Evolutionary conservation across 805 yeast species (phyloP).

Genomic region (Yarrowia alimentaria): DNA sequence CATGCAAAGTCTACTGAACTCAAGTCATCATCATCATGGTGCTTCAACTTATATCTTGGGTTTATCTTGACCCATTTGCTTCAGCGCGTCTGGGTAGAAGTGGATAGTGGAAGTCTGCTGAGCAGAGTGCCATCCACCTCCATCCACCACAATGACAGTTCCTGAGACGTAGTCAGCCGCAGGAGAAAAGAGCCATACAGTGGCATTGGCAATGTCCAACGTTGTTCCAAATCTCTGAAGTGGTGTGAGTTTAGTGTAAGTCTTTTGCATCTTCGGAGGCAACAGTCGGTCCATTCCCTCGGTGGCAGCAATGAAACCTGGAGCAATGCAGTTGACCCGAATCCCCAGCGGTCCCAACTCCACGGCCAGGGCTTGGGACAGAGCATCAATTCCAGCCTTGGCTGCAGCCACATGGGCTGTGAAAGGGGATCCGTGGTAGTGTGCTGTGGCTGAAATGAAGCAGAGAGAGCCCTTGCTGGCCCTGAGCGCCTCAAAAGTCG

Average conservation of each 20-base stretch:
- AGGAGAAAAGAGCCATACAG: slow-evolving; percentile 77
- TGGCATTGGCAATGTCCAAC: slow-evolving; percentile 81
- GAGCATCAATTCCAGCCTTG: slow-evolving; percentile 91
- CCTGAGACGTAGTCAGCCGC: slow-evolving; percentile 81
- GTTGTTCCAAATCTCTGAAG: slow-evolving; percentile 54
- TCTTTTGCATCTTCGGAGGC: slow-evolving; percentile 44
- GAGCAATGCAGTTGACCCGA: slow-evolving; percentile 80
- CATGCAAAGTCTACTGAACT: too few species aligned
- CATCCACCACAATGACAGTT: slow-evolving; percentile 80
- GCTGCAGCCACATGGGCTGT: slow-evolving; percentile 93
- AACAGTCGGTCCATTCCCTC: slow-evolving; percentile 75
- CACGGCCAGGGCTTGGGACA: slow-evolving; percentile 78
- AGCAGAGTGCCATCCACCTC: slow-evolving; percentile 75
- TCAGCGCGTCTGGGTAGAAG: neutral
- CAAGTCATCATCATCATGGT: too few species aligned
- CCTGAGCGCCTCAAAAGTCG: slow-evolving; percentile 62
- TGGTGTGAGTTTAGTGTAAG: slow-evolving; percentile 53
- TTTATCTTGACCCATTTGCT: slow-evolving; percentile 3
- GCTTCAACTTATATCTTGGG: slow-evolving; percentile 11
- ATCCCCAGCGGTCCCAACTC: slow-evolving; percentile 90
- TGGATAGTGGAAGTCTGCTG: slow-evolving; percentile 3
- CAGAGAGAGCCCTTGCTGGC: slow-evolving; percentile 67
- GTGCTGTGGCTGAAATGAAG: slow-evolving; percentile 85
- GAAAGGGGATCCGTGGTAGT: slow-evolving; percentile 83
- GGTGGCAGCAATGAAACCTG: slow-evolving; percentile 84